These are phyloP conservation scores for Cnidoscolus chayamansa DNA, from an alignment of 441 rosid species.

Conservation along the genomic window DNA sequence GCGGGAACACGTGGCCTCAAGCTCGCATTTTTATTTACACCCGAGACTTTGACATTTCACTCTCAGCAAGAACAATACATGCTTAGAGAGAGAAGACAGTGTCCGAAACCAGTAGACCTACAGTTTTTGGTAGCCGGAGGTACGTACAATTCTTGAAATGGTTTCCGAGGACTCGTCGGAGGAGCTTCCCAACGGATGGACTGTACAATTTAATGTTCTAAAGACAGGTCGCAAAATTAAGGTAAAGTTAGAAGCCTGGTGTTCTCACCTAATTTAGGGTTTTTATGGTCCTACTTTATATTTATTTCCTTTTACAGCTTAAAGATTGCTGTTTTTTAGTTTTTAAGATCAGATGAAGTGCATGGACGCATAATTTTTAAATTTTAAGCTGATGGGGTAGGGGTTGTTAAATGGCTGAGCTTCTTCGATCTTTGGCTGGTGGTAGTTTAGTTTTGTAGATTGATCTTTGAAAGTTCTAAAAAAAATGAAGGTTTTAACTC, in stretches of 20 bases:
- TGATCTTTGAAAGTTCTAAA: background rate
- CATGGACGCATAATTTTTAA: background rate
- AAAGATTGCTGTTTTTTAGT: background rate
- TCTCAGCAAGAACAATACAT: background rate
- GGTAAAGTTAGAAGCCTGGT: constrained; percentile 26
- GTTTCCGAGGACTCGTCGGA: constrained; percentile 34
- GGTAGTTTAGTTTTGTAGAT: background rate
- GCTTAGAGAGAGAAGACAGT: background rate
- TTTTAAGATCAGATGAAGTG: background rate
- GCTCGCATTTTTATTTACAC: background rate
- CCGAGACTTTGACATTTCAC: background rate
- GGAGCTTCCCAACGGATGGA: constrained; percentile 60
- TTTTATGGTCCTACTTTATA: background rate
- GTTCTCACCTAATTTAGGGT: constrained; percentile 6
- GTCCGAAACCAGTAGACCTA: background rate
- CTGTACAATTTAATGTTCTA: constrained; percentile 30
- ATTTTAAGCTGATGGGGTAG: background rate
- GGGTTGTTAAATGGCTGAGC: background rate
- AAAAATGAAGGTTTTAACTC: background rate
- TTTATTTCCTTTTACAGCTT: background rate
- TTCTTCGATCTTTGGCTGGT: background rate
- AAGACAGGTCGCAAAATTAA: constrained; percentile 50
- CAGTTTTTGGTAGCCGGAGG: background rate
- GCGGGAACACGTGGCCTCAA: background rate
- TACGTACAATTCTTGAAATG: constrained; percentile 16